These are phyloP conservation scores for Saposhnikovia divaricata DNA, from an alignment of 129 eudicot genomes.

Conservation along the genomic window DNA sequence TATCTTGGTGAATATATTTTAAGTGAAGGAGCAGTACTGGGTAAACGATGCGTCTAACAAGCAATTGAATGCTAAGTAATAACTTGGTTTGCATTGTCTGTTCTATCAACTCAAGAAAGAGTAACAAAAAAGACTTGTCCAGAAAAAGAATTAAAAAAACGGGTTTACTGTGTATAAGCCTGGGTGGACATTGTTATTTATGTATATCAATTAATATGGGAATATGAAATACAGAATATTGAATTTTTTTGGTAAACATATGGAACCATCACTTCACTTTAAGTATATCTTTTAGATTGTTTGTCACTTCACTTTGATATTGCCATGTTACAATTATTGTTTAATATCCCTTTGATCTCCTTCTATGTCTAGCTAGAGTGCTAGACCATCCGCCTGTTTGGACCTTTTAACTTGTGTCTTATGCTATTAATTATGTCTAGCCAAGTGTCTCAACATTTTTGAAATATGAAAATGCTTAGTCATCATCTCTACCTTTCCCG, in stretches of 20 bases:
- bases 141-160: neutral
- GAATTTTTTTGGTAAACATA: neutral
- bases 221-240: neutral
- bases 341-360: neutral
- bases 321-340: neutral
- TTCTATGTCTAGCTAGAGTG: neutral
- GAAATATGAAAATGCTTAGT: neutral
- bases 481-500: slow-evolving; percentile 4
- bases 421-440: neutral
- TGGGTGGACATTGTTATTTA: neutral
- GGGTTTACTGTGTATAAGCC: neutral
- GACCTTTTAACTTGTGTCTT: neutral
- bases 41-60: neutral
- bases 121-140: neutral
- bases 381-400: neutral
- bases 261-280: neutral
- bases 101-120: neutral
- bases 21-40: neutral
- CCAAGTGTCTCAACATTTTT: neutral
- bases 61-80: neutral
- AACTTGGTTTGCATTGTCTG: neutral
- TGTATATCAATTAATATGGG: neutral
- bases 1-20: neutral
- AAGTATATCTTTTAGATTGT: neutral
- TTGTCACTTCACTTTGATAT: neutral